A percentile compares a stretch with the other conserved stretches of the same genome.
These are phyloP conservation scores for Telopea speciosissima DNA, from an alignment of 177 flowering plant species.

Conservation along the genomic window DNA sequence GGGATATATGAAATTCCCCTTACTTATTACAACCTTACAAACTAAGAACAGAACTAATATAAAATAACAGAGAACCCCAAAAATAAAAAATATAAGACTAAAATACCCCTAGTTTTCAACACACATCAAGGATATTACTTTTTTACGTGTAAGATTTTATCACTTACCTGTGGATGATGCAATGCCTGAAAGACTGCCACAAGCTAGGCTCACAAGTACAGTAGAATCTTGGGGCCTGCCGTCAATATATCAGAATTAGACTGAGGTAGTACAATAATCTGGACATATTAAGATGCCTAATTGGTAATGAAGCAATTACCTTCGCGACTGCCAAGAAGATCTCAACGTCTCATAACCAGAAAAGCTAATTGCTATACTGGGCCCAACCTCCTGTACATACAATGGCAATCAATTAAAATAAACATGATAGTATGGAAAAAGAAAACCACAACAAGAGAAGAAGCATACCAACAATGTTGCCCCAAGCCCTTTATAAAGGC, in stretches of 20 bases:
- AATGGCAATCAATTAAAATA: neutral
- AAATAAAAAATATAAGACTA: no score
- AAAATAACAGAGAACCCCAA: no score
- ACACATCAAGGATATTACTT: neutral
- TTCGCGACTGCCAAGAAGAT: slow-evolving; percentile 56
- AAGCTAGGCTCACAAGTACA: slow-evolving; percentile 64
- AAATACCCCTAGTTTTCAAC: no score
- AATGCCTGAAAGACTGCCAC: slow-evolving; percentile 91
- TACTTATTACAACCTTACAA: no score
- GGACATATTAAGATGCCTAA: neutral
- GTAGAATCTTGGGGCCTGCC: slow-evolving; percentile 74
- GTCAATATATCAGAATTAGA: slow-evolving; percentile 6
- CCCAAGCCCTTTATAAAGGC: slow-evolving; percentile 89
- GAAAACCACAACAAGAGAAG: neutral
- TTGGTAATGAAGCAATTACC: slow-evolving; percentile 31
- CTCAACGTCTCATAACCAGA: slow-evolving; percentile 78
- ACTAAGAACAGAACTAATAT: no score
- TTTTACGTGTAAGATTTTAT: neutral
- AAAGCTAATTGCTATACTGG: slow-evolving; percentile 88
- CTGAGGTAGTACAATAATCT: neutral
- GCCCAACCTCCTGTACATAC: slow-evolving; percentile 81
- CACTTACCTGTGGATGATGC: slow-evolving; percentile 81
- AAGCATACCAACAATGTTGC: slow-evolving; percentile 79
- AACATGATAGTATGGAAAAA: neutral
- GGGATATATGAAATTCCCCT: no score